Evolutionary conservation across 2,329 filamentous ascomycete genomes (phyloP).

Genomic region (Claviceps monticola): DNA sequence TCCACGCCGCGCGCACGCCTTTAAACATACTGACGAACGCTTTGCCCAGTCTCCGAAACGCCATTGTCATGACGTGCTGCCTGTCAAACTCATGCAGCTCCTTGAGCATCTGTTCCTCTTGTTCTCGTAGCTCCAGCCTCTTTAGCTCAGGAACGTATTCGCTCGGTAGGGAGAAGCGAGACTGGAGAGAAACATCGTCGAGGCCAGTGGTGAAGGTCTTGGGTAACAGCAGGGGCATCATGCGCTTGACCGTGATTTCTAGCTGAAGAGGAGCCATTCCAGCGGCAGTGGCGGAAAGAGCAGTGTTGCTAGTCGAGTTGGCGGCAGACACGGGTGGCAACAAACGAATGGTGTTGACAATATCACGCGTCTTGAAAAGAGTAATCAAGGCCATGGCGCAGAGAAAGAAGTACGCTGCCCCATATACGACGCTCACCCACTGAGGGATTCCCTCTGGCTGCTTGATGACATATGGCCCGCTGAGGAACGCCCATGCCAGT

Average conservation of each 20-base stretch:
- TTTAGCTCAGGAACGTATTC: constrained; percentile 23
- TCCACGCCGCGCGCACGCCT: constrained; percentile 36
- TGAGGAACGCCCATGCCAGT: constrained; percentile 21
- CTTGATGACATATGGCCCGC: constrained; percentile 17
- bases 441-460: constrained; percentile 34
- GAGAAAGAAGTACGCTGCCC: constrained; percentile 44
- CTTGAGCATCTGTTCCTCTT: constrained; percentile 24
- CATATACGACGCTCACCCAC: constrained; percentile 46
- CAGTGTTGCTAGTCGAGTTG: constrained; percentile 8
- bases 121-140: constrained; percentile 17
- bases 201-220: constrained; percentile 26
- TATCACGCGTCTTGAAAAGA: constrained; percentile 39
- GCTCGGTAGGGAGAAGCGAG: constrained; percentile 24
- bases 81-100: constrained; percentile 36
- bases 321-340: constrained; percentile 28
- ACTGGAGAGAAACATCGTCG: constrained; percentile 20
- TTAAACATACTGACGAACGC: constrained; percentile 27
- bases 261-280: constrained; percentile 25
- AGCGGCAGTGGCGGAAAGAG: not conserved
- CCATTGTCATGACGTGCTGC: constrained; percentile 41
- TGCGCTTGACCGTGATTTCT: constrained; percentile 37
- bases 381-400: constrained; percentile 46
- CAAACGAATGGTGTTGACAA: constrained; percentile 45
- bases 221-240: constrained; percentile 32
- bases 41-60: constrained; percentile 36